phyloP scores from a whole-genome alignment of 345 rosid species.

The Boechera stricta region DNA sequence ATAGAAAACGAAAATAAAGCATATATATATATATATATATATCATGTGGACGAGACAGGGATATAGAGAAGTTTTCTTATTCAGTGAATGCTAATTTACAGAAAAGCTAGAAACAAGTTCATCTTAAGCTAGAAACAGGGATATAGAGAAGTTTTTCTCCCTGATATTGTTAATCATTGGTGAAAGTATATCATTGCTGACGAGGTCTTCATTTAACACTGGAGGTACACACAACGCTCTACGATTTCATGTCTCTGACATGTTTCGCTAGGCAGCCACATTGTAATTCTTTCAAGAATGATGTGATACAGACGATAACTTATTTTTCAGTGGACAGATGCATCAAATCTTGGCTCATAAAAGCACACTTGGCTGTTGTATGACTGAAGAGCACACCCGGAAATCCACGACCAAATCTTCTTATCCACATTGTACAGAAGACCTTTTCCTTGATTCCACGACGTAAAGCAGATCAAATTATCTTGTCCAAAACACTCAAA shows the following conservation, averaged over 20 bases:
- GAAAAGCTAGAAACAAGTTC: constrained; percentile 34
- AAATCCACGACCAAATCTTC: constrained; percentile 96
- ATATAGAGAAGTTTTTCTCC: not conserved
- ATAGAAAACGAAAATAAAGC: not conserved
- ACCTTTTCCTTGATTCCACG: constrained; percentile 98
- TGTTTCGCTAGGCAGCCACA: constrained; percentile 24
- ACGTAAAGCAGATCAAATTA: constrained; percentile 90
- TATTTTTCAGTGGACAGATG: constrained; percentile 54
- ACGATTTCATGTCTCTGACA: constrained; percentile 10
- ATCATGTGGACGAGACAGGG: constrained; percentile 24
- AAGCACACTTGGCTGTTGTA: constrained; percentile 93
- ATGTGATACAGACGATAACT: not conserved
- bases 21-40: constrained; percentile 17
- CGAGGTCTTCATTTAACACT: constrained; percentile 19
- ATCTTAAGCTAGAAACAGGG: constrained; percentile 27
- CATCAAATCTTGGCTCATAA: constrained; percentile 97
- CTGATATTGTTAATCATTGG: constrained; percentile 9
- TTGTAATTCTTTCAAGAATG: constrained; percentile 12
- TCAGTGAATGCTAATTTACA: constrained; percentile 38
- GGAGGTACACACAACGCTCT: constrained; percentile 19
- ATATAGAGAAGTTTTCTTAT: constrained; percentile 22
- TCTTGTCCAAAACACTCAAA: constrained; percentile 99
- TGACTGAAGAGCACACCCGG: constrained; percentile 96
- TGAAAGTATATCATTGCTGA: constrained; percentile 21
- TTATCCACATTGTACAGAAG: constrained; percentile 90